Evolutionary conservation across 345 rosid species (phyloP), one percentile per base, ranked within the genome.

Genomic region (Ceriops tagal): DNA sequence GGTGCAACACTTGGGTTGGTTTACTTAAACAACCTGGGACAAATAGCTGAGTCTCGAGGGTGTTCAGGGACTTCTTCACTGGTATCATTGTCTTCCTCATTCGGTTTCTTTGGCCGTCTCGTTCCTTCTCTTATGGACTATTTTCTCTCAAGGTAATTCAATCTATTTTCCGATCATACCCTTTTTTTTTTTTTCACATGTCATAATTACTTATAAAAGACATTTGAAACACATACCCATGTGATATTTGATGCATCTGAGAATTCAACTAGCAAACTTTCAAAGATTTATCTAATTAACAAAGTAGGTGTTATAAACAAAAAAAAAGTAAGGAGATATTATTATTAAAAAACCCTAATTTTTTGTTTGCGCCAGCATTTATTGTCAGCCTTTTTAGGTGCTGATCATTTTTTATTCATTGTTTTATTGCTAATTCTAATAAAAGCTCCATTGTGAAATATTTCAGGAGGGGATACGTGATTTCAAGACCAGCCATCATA

Each of bases 61-160:
- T 81, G 68, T 35, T 53, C 81, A 0, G 79, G 53, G 5, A 82
- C 77, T 18, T 46, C 87, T 28, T 76, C 89, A 20, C 80, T 95
- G 20, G 97, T 95, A 62, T 80, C 96, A 6, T 70, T 95, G 73
- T 85, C 96, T 13, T 89, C 99, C 1, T 85, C 97, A 0, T 95
- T 90, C 10, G 84, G 92, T 2, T 95, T 95, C 81, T 92, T 95
- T 64, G 99, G 99, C 37, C 99, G 97, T 46, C 89, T 95, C 74
- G 27, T 90, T 19, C 99, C 97, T 5, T 95, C 97, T 26, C 66
- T 92, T 19, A 34, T 82, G 24, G 97, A 88, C 56, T 90, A 78
- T 76, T 78, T 79, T 59, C 74, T 88, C 77, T 79, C 90, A 31
- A 85, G 96, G 97, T 91, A 76, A 72, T 34, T 58, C 62, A 37